Evolutionary conservation across 2,329 filamentous ascomycete species (phyloP).

Genomic region (Arthrobotrys iridis): DNA sequence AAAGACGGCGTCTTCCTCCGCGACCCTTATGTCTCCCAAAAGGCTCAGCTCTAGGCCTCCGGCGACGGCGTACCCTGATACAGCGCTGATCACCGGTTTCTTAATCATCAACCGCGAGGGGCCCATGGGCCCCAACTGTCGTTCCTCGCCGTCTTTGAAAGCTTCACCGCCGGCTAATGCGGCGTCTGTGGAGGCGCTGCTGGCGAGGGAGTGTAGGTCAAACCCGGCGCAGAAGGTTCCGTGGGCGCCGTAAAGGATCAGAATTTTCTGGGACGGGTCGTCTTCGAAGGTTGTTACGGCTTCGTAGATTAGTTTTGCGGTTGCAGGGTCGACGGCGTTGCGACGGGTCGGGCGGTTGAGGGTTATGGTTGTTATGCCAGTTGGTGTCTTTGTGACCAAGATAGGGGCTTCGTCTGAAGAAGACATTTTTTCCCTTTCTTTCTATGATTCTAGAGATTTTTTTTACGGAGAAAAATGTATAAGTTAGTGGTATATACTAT

Average conservation of each 20-base stretch:
- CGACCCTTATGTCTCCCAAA: conserved; percentile 67
- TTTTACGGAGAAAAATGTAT: no score
- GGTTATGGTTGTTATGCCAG: conserved; percentile 68
- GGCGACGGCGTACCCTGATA: conserved; percentile 68
- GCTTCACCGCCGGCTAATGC: conserved; percentile 76
- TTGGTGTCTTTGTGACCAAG: conserved; percentile 3
- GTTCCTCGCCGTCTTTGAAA: conserved; percentile 62
- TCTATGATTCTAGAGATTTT: no score
- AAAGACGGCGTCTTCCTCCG: conserved; percentile 67
- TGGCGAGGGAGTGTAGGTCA: conserved; percentile 69
- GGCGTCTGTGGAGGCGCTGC: conserved; percentile 64
- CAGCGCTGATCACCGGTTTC: conserved; percentile 67
- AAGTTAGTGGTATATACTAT: no score
- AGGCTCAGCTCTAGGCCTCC: conserved; percentile 68
- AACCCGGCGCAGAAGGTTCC: conserved; percentile 89
- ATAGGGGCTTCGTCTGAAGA: neutral
- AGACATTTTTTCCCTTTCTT: no score
- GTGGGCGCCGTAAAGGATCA: conserved; percentile 64
- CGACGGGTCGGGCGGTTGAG: conserved; percentile 66
- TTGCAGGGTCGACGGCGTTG: conserved; percentile 67
- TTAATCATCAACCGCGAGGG: conserved; percentile 72
- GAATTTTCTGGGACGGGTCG: conserved; percentile 66
- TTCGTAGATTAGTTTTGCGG: conserved; percentile 64
- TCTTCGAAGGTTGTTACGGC: conserved; percentile 66
- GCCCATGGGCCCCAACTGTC: conserved; percentile 65